Evolutionary conservation across 75 land plant genomes (phyloP), one percentile per base, ranked within the genome.

Genomic region (Picea sitchensis): DNA sequence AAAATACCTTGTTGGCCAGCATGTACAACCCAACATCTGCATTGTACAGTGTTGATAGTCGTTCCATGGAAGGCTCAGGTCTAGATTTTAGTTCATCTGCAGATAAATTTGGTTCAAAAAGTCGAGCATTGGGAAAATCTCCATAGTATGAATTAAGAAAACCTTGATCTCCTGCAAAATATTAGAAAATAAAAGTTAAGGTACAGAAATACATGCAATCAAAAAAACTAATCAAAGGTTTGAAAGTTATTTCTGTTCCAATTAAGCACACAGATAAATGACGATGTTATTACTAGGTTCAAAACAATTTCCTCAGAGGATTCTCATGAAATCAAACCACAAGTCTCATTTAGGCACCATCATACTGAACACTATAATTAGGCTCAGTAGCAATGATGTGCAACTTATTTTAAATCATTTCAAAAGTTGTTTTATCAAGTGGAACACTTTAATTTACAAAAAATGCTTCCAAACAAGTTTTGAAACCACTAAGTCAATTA

Each of bases 1-100:
- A 7, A 75, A 63, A 38, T 76, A 93, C 98, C 95, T 98, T 98
- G 81, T 98, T 98, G 26, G 99, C 99, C 54, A 98, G 90, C 93
- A 92, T 92, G 82, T 93, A 98, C 38, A 98, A 90, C 32, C 99
- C 99, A 79, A 98, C 99, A 80, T 98, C 99, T 31, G 99, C 99
- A 88, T 98, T 98, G 83, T 98, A 98, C 13, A 98, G 83, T 68
- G 99, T 98, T 61, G 96, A 93, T 26, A 98, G 96, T 17, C 99
- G 83, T 82, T 98, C 87, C 98, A 95, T 98, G 63, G 89, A 72
- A 65, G 92, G 90, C n/a, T 73, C 83, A 11, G 88, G 91, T 63
- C 90, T 87, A 47, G 87, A 71, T n/a, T 89, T 86, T 73, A 84
- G 72, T 68, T 56, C 87, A 47, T 97, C 89, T 14, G 61, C 32